Base-by-base conservation (phyloP, 2,329 filamentous ascomycete species). In the Gliomastix tumulicola region DNA sequence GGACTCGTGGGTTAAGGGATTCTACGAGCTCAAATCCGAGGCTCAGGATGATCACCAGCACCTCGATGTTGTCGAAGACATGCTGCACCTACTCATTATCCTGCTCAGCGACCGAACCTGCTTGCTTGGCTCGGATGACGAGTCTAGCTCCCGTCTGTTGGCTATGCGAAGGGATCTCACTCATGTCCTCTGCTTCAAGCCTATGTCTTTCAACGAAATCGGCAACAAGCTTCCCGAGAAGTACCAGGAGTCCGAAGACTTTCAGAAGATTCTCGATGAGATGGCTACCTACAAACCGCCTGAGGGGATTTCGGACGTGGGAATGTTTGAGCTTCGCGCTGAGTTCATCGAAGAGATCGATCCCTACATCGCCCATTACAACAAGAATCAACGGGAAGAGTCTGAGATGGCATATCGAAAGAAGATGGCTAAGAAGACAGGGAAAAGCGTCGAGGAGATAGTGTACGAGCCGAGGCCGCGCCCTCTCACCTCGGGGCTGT, bases 351-450 rank as follows among this genome's bases (percentile, higher is more conserved):
- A 90, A 47, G 76, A 94, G 32, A 79, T 98, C 35, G 94, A 98
- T 55, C 92, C 94, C 1, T 98, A 96, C 56, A 92, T 89, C 51
- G 85, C 89, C 7, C 88, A 97, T 54, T 98, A 95, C 59, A 94
- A 82, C 51, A 94, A 95, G 55, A 98, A 98, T 51, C 90, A 97
- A 57, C 79, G 92, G 35, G 92, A 98, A 54, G 92, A 98, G 57
- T 88, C 90, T 0, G 92, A 98, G 59, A 81, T 77, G 47, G 84
- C 88, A 4, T 96, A 92, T 64, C 88, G 84, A 49, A 82, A 84
- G 51, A 84, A 86, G 68, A 80, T 92, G 68, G 86, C 88, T 10
- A 88, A 88, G 63, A 88, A 85, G 61, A 88, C 83, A 1, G 88
- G 89, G 15, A 88, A 89, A 55, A 71, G 81, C 30, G 66, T 76